Percentiles rank a stretch among this genome's conserved stretches.
Evolutionary conservation across 495 filamentous ascomycete species (phyloP).

Genomic region (Aspergillus cavernicola): DNA sequence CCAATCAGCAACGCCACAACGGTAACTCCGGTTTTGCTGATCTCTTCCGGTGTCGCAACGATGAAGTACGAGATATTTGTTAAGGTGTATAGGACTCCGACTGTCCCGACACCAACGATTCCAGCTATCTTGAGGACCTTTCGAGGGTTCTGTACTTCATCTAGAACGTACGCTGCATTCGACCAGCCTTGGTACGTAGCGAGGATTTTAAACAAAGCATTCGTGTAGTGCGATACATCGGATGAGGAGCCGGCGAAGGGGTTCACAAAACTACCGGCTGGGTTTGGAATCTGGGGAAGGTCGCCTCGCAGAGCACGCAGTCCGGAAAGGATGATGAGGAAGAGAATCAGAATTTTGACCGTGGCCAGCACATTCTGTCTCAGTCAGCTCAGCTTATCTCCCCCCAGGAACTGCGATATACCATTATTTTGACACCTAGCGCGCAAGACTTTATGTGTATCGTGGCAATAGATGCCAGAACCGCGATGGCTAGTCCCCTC

Average conservation of each 20-base stretch:
- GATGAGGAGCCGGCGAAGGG: constrained; percentile 35
- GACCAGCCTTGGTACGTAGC: constrained; percentile 63
- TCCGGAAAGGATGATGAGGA: constrained; percentile 40
- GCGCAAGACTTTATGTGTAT: constrained; percentile 19
- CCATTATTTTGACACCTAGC: constrained; percentile 30
- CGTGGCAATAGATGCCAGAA: constrained; percentile 28
- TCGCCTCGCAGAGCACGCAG: constrained; percentile 30
- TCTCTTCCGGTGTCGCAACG: constrained; percentile 59
- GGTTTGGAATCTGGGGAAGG: constrained; percentile 29
- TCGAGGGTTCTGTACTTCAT: constrained; percentile 67
- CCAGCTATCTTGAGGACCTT: constrained; percentile 60
- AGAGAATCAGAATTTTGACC: constrained; percentile 36
- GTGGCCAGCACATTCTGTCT: constrained; percentile 29
- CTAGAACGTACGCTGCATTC: constrained; percentile 68
- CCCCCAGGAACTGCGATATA: not conserved
- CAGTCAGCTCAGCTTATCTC: not conserved
- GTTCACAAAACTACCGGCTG: constrained; percentile 28
- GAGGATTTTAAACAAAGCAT: constrained; percentile 64
- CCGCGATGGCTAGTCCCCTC: constrained; percentile 27
- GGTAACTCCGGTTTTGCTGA: constrained; percentile 58
- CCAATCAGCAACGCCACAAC: constrained; percentile 65
- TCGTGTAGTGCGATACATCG: constrained; percentile 34
- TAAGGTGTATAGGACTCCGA: constrained; percentile 57
- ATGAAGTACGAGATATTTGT: constrained; percentile 67
- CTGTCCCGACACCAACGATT: constrained; percentile 52